Evolutionary conservation across 176 grass and related monocot species (phyloP).

Genomic region (Tuctoria greenei): DNA sequence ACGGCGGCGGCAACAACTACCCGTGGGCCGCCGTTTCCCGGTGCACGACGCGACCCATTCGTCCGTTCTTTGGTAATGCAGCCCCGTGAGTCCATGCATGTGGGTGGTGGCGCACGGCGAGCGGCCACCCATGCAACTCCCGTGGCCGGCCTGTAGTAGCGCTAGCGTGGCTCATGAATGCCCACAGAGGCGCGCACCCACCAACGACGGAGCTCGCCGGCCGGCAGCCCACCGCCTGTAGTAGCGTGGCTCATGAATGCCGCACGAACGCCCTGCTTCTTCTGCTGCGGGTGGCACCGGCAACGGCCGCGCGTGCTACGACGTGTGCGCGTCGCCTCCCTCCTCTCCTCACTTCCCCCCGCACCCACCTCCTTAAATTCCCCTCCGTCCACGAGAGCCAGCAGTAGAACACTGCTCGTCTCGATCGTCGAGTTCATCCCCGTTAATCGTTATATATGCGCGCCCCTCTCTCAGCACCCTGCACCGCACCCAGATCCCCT

Average conservation of each 20-base stretch:
- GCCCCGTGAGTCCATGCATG: background rate
- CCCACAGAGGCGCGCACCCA: background rate
- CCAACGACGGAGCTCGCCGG: background rate
- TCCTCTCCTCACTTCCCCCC: background rate
- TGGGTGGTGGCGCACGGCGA: background rate
- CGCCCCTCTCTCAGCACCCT: background rate
- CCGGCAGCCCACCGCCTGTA: background rate
- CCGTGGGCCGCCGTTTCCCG: background rate
- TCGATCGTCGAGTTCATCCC: background rate
- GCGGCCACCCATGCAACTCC: too few relatives aligned
- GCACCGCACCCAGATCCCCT: background rate
- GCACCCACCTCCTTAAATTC: constrained; percentile 33
- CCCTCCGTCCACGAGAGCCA: background rate
- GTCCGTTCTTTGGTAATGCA: background rate
- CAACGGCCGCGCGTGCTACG: background rate
- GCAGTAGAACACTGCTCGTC: background rate
- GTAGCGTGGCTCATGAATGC: constrained; percentile 6
- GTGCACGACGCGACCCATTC: background rate
- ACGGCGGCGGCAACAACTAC: background rate
- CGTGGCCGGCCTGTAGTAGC: too few relatives aligned
- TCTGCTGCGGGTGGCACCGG: background rate
- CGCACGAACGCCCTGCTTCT: constrained; percentile 1
- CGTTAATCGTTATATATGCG: background rate
- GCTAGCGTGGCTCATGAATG: constrained; percentile 5
- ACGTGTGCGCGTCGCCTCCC: background rate